phyloP scores from a whole-genome alignment of 2,329 filamentous ascomycete genomes.

The Ampelomyces quisqualis region DNA sequence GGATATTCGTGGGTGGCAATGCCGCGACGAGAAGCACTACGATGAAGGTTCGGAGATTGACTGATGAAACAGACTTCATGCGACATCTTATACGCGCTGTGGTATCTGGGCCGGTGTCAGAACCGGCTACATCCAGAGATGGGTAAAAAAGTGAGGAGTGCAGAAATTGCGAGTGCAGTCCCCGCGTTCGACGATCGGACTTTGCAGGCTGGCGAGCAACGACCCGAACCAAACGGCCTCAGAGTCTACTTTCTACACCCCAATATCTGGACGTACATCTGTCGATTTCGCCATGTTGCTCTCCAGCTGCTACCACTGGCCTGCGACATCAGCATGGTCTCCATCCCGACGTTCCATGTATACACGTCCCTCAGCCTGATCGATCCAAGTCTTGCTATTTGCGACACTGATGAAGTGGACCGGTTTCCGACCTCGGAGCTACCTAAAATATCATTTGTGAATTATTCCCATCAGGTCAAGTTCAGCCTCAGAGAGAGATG shows the following conservation, averaged over 20 bases:
- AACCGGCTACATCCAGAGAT: conserved; percentile 2
- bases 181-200: too few species aligned
- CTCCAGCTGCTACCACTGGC: neutral
- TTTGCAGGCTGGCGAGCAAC: too few species aligned
- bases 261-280: too few species aligned
- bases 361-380: neutral
- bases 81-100: conserved; percentile 13
- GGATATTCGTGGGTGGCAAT: conserved; percentile 6
- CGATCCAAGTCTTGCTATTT: neutral
- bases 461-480: too few species aligned
- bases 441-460: neutral
- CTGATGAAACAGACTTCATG: conserved; percentile 5
- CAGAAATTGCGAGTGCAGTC: too few species aligned
- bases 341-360: neutral
- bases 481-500: conserved; percentile 1
- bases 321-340: neutral
- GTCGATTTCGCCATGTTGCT: too few species aligned
- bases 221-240: too few species aligned
- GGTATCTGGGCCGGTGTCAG: conserved; percentile 17
- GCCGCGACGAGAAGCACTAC: neutral
- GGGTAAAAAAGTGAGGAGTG: neutral
- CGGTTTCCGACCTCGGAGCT: neutral
- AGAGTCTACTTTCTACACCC: too few species aligned
- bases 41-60: neutral
- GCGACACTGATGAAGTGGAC: neutral